Conservation (phyloP, 345 rosid genomes). For the Euphorbia peplus region DNA sequence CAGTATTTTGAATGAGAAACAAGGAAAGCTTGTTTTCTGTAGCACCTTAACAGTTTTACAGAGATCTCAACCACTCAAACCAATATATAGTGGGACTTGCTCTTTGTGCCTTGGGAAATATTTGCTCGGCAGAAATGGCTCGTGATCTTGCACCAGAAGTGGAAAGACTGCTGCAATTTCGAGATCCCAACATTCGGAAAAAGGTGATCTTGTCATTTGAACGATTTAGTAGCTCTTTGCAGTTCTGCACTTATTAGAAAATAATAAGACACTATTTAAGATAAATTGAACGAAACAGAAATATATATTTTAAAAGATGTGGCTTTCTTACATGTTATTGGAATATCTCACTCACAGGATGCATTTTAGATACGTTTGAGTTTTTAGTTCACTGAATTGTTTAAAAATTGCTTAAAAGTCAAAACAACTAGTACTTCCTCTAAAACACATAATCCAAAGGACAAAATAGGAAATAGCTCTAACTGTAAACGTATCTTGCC, state of each 20-base stretch:
- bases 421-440: not conserved
- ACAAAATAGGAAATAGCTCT: not conserved
- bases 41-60: slow-evolving; percentile 60
- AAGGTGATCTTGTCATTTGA: slow-evolving; percentile 48
- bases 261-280: not conserved
- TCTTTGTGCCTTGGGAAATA: slow-evolving; percentile 99
- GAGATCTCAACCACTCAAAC: slow-evolving; percentile 96
- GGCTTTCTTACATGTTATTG: not conserved
- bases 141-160: slow-evolving; percentile 99
- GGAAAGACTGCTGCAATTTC: slow-evolving; percentile 89
- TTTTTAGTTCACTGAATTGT: not conserved
- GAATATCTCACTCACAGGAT: not conserved
- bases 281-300: not conserved
- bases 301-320: not conserved
- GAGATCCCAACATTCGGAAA: slow-evolving; percentile 98
- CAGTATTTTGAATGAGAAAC: not conserved
- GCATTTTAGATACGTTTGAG: not conserved
- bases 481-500: not conserved
- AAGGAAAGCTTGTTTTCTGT: not conserved
- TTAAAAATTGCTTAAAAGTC: not conserved
- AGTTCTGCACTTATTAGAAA: not conserved
- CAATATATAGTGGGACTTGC: slow-evolving; percentile 99
- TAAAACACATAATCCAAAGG: not conserved
- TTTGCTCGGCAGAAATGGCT: slow-evolving; percentile 99
- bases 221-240: slow-evolving; percentile 7